Percentiles rank a stretch among this genome's conserved stretches.
Evolutionary conservation across 1,284 basidiomycete genomes (phyloP).

Genomic region (Pseudomicrostroma phylloplanum): DNA sequence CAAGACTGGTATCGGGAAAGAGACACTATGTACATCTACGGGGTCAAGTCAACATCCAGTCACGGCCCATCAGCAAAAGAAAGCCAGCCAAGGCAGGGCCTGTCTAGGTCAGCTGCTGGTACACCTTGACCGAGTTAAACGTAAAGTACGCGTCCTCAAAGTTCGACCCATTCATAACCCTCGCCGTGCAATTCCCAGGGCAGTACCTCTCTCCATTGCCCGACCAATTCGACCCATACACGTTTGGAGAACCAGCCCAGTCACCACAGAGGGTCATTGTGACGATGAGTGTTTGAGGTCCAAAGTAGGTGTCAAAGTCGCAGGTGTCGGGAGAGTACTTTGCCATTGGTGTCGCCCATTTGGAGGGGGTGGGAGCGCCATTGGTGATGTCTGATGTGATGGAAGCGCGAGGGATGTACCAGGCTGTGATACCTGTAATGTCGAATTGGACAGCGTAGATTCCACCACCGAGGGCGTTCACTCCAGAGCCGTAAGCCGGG

Average conservation of each 20-base stretch:
- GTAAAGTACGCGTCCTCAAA: constrained; percentile 7
- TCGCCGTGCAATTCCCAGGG: neutral
- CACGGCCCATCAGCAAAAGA: too few species aligned
- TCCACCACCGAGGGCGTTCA: constrained; percentile 12
- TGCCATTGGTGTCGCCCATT: constrained; percentile 35
- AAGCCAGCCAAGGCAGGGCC: too few species aligned
- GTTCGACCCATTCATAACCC: neutral
- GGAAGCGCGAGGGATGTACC: constrained; percentile 11
- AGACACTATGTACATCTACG: too few species aligned
- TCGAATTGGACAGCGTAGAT: constrained; percentile 14
- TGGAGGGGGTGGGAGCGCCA: constrained; percentile 8
- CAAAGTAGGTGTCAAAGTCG: constrained; percentile 24
- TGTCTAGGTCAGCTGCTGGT: neutral
- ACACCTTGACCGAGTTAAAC: constrained; percentile 1
- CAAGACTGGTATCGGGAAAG: too few species aligned
- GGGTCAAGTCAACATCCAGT: too few species aligned
- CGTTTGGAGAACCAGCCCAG: constrained; percentile 26
- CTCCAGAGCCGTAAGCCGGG: neutral
- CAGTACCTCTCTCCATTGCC: neutral
- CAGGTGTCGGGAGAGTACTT: constrained; percentile 34
- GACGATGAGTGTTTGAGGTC: constrained; percentile 38
- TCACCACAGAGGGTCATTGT: constrained; percentile 46
- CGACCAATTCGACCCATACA: constrained; percentile 4
- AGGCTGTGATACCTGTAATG: constrained; percentile 8
- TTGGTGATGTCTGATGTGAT: neutral